Evolutionary conservation across 2,329 filamentous ascomycete genomes (phyloP).

Genomic region (Calonectria fujianensis): DNA sequence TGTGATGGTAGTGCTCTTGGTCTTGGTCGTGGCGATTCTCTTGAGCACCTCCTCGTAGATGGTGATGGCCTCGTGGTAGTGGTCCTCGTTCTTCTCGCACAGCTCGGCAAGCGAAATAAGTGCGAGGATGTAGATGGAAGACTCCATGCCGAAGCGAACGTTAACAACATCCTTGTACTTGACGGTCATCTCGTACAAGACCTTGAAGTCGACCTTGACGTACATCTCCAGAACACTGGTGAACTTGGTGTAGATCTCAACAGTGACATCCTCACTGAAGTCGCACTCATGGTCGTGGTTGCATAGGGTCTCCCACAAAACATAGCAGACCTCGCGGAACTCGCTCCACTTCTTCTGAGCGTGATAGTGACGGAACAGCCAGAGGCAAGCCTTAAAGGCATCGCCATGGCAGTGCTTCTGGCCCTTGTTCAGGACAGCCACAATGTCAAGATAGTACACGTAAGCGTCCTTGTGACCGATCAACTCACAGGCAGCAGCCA

Average conservation of each 20-base stretch:
- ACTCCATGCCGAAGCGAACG: conserved; percentile 59
- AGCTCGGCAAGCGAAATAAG: conserved; percentile 65
- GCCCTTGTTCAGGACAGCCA: conserved; percentile 57
- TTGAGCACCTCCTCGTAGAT: conserved; percentile 69
- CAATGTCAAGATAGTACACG: conserved; percentile 62
- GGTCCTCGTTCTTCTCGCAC: conserved; percentile 65
- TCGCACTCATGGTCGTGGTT: conserved; percentile 61
- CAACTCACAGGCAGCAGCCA: conserved; percentile 51
- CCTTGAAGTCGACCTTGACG: conserved; percentile 64
- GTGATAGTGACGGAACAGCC: conserved; percentile 67
- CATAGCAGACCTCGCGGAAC: conserved; percentile 66
- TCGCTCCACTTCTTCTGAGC: conserved; percentile 65
- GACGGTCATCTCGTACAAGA: conserved; percentile 65
- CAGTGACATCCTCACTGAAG: conserved; percentile 64
- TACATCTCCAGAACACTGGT: conserved; percentile 67
- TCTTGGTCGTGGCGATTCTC: conserved; percentile 59
- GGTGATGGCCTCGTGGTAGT: conserved; percentile 65
- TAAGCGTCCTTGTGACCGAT: conserved; percentile 59
- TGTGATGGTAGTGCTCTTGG: conserved; percentile 53
- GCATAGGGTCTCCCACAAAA: conserved; percentile 64
- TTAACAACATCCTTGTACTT: conserved; percentile 69
- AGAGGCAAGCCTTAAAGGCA: conserved; percentile 67
- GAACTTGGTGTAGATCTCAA: conserved; percentile 66
- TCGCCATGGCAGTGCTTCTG: conserved; percentile 60
- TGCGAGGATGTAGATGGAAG: conserved; percentile 56